Conservation (phyloP, 768 basidiomycete species). For the Boletus fagicola region DNA sequence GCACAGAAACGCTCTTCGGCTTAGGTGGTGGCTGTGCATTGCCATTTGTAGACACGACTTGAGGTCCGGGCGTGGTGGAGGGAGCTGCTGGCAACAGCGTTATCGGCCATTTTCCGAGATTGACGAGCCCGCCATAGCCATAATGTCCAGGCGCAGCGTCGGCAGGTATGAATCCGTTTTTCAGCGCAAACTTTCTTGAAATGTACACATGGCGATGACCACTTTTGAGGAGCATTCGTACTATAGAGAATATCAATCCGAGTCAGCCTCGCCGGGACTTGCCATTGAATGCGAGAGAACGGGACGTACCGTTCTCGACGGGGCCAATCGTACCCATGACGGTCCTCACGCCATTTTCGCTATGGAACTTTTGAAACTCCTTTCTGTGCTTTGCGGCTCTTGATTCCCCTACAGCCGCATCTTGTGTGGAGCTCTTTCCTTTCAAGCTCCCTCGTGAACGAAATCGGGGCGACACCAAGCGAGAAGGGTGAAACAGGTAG, state of each 20-base stretch:
- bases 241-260: constrained; percentile 35
- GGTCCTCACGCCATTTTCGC: constrained; percentile 90
- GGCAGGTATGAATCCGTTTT: constrained; percentile 82
- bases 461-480: constrained; percentile 30
- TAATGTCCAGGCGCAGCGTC: constrained; percentile 89
- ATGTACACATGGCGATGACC: constrained; percentile 96
- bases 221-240: constrained; percentile 89
- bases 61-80: not conserved
- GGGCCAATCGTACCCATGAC: constrained; percentile 89
- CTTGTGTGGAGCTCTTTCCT: constrained; percentile 38
- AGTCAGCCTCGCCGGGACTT: not conserved
- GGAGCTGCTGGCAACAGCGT: constrained; percentile 46
- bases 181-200: constrained; percentile 86
- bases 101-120: constrained; percentile 85
- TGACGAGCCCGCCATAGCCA: constrained; percentile 89
- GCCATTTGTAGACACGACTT: not conserved
- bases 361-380: constrained; percentile 83
- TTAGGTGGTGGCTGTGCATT: constrained; percentile 12
- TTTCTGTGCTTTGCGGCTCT: constrained; percentile 64
- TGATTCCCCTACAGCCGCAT: constrained; percentile 34
- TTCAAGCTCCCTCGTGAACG: constrained; percentile 39
- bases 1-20: constrained; percentile 44
- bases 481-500: constrained; percentile 51
- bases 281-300: not conserved
- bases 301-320: constrained; percentile 70